These are phyloP conservation scores for Clarireedia homoeocarpa DNA, from an alignment of 2,329 filamentous ascomycete genomes.

Conservation along the genomic window DNA sequence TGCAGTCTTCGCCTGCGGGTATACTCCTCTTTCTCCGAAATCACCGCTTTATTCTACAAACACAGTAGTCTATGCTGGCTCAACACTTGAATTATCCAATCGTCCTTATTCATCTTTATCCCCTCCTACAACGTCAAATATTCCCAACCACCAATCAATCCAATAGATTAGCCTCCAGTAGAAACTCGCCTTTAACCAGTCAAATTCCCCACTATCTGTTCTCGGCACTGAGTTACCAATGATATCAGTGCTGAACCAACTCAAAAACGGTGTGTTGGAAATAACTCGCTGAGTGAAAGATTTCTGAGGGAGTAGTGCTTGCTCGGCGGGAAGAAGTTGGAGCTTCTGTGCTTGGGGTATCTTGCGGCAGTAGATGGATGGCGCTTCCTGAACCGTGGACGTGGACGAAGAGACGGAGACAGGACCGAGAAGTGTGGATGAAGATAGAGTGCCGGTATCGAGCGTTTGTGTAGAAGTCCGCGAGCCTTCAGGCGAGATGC, in stretches of 20 bases:
- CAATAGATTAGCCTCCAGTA: constrained; percentile 63
- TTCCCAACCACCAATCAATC: constrained; percentile 49
- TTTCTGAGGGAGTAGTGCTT: constrained; percentile 63
- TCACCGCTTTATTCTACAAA: not conserved
- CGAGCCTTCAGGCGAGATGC: constrained; percentile 25
- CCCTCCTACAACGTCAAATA: constrained; percentile 48
- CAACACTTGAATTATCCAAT: not conserved
- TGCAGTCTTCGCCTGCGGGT: not conserved
- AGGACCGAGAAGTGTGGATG: constrained; percentile 22
- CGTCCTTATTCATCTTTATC: constrained; percentile 19
- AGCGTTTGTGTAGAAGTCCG: constrained; percentile 44
- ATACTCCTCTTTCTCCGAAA: not conserved
- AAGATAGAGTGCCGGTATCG: constrained; percentile 45
- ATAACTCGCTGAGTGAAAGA: constrained; percentile 56
- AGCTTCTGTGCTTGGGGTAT: constrained; percentile 61
- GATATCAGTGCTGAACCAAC: constrained; percentile 63
- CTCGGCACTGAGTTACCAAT: constrained; percentile 71
- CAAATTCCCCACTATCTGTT: constrained; percentile 67
- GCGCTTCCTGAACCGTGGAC: constrained; percentile 20
- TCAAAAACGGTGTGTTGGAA: constrained; percentile 58
- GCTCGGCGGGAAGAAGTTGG: constrained; percentile 58
- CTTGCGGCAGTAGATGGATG: constrained; percentile 43
- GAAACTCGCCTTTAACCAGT: constrained; percentile 59
- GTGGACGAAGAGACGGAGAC: constrained; percentile 22
- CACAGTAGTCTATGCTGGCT: no score